Evolutionary conservation across 441 rosid species (phyloP).

Genomic region (Erodium moschatum): DNA sequence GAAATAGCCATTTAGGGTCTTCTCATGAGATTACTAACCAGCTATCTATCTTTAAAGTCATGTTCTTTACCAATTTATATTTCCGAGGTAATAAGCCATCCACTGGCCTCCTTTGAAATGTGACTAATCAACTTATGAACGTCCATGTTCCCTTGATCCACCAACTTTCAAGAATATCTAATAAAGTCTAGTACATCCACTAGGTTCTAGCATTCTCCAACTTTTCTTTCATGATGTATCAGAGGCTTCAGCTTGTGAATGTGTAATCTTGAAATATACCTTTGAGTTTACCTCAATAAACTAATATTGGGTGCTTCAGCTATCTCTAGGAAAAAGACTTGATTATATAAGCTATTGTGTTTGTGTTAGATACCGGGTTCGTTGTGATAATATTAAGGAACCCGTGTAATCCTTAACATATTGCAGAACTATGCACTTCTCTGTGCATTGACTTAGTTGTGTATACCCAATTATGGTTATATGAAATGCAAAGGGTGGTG

Average conservation of each 20-base stretch:
- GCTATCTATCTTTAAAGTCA: background rate
- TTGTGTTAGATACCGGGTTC: background rate
- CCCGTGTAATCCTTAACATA: background rate
- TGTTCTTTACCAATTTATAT: background rate
- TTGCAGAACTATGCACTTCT: background rate
- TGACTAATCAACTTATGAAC: background rate
- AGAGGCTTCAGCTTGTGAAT: background rate
- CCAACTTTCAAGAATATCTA: background rate
- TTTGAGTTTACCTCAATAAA: background rate
- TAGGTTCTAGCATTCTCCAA: background rate
- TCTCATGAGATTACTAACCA: background rate
- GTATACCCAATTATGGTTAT: slow-evolving; percentile 2
- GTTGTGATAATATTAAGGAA: background rate
- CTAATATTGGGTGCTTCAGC: background rate
- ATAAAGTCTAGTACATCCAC: background rate
- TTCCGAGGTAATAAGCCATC: background rate
- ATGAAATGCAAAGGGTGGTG: background rate
- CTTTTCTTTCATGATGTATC: slow-evolving; percentile 1
- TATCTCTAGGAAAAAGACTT: slow-evolving; percentile 2
- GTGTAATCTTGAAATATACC: background rate
- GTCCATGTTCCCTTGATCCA: background rate
- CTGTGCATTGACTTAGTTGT: background rate
- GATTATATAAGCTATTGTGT: background rate
- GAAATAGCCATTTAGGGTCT: background rate
- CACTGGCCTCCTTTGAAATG: background rate